Percentiles rank a stretch among this genome's conserved stretches.
Conservation (phyloP, 805 yeast genomes). For the Saccharomycopsis malanga region DNA sequence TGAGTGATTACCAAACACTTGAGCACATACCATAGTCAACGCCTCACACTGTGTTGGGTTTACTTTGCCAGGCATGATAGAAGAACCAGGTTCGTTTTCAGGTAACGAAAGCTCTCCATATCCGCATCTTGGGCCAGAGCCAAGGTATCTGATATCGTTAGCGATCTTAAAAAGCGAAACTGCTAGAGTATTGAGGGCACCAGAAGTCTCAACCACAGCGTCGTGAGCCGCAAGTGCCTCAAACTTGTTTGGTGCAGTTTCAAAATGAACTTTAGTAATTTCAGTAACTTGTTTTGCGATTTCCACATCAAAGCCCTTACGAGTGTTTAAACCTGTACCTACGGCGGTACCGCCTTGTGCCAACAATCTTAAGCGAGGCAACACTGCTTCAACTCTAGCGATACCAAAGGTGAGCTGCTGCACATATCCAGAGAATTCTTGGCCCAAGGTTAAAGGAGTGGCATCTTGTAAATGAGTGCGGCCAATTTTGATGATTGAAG, state of each 20-base stretch:
- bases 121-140: conserved; percentile 99
- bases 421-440: conserved; percentile 94
- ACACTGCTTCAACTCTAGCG: conserved; percentile 67
- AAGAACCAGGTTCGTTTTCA: conserved; percentile 98
- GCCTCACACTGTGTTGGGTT: conserved; percentile 99
- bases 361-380: conserved; percentile 69
- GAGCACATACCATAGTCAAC: conserved; percentile 94
- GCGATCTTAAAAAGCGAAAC: conserved; percentile 92
- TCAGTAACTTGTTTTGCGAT: conserved; percentile 82
- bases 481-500: conserved; percentile 90
- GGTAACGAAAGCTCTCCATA: conserved; percentile 94
- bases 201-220: conserved; percentile 95
- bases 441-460: conserved; percentile 95
- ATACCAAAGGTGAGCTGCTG: conserved; percentile 90
- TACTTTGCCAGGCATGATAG: conserved; percentile 99
- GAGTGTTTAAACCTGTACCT: conserved; percentile 96
- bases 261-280: conserved; percentile 74
- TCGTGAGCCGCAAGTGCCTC: conserved; percentile 99
- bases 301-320: conserved; percentile 76
- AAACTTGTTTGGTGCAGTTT: conserved; percentile 96
- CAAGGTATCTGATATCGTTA: conserved; percentile 94
- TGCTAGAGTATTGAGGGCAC: conserved; percentile 93
- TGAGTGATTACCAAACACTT: conserved; percentile 94
- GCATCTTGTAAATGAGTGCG: conserved; percentile 99
- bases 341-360: conserved; percentile 99